Percentiles rank a stretch among this genome's conserved stretches.
Conservation (phyloP, 1,139 yeast species). For the Geotrichum macrosporum region DNA sequence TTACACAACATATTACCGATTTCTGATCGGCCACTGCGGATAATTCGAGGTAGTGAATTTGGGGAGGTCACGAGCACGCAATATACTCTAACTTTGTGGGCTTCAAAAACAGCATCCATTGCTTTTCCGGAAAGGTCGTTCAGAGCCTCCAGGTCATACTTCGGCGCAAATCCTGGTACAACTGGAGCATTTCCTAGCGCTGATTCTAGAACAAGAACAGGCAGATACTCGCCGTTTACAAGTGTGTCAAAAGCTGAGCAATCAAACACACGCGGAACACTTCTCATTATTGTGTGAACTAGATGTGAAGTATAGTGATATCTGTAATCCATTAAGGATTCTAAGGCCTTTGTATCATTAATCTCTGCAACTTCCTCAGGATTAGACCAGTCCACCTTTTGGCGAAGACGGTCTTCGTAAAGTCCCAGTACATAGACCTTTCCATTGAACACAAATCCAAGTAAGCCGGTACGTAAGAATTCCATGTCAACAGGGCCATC, state of each 20-base stretch:
- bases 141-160: slow-evolving; percentile 51
- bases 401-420: slow-evolving; percentile 88
- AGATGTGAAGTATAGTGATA: slow-evolving; percentile 86
- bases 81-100: slow-evolving; percentile 72
- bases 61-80: slow-evolving; percentile 80
- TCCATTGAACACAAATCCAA: slow-evolving; percentile 85
- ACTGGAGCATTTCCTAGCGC: slow-evolving; percentile 51
- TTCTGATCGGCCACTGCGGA: slow-evolving; percentile 80
- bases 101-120: slow-evolving; percentile 61
- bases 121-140: slow-evolving; percentile 74
- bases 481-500: slow-evolving; percentile 67
- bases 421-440: slow-evolving; percentile 83
- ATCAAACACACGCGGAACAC: slow-evolving; percentile 78
- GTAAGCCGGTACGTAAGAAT: slow-evolving; percentile 81
- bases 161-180: slow-evolving; percentile 66
- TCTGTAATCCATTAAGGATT: slow-evolving; percentile 37
- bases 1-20: slow-evolving; percentile 93
- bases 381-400: slow-evolving; percentile 46
- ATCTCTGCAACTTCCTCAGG: slow-evolving; percentile 25
- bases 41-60: slow-evolving; percentile 76
- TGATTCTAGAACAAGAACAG: slow-evolving; percentile 85
- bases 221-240: slow-evolving; percentile 78
- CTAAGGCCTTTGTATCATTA: slow-evolving; percentile 4
- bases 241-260: slow-evolving; percentile 87
- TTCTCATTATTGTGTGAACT: slow-evolving; percentile 71